A percentile compares a stretch with the other conserved stretches of the same genome.
These are phyloP conservation scores for Naganishia randhawae DNA, from an alignment of 768 basidiomycete species.

Conservation along the genomic window DNA sequence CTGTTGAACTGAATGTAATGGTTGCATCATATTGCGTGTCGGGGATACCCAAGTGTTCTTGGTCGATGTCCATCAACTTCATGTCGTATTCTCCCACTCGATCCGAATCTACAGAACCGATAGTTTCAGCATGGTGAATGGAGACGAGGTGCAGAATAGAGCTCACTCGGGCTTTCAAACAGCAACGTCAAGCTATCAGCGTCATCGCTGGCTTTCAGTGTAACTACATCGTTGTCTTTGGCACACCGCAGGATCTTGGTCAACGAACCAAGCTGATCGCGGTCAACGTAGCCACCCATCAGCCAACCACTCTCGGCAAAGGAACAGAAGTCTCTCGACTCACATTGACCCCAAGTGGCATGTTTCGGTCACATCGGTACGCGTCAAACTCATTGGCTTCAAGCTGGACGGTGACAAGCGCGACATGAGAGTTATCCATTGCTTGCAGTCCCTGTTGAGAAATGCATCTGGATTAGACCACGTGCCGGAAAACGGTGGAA, in stretches of 20 bases:
- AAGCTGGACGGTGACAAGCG: conserved; percentile 84
- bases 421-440: conserved; percentile 99
- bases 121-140: not conserved
- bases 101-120: conserved; percentile 65
- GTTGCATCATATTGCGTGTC: conserved; percentile 96
- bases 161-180: conserved; percentile 84
- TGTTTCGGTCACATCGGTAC: conserved; percentile 91
- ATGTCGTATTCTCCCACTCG: conserved; percentile 97
- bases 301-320: not conserved
- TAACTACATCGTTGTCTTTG: conserved; percentile 89
- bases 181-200: conserved; percentile 80
- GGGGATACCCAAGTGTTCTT: conserved; percentile 89
- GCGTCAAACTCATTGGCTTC: conserved; percentile 69
- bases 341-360: conserved; percentile 56
- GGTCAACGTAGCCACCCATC: not conserved
- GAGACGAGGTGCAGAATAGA: conserved; percentile 32
- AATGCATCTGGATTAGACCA: not conserved
- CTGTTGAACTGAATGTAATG: conserved; percentile 75
- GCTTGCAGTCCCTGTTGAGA: conserved; percentile 72
- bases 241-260: conserved; percentile 97
- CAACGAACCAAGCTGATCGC: conserved; percentile 75
- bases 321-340: conserved; percentile 21
- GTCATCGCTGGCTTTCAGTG: conserved; percentile 84
- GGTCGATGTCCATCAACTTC: conserved; percentile 99
- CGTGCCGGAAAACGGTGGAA: not conserved